A percentile compares a stretch with the other conserved stretches of the same genome.
These are phyloP conservation scores for Globisporangium echinulatum DNA, from an alignment of 352 stramenopile species.

Conservation along the genomic window DNA sequence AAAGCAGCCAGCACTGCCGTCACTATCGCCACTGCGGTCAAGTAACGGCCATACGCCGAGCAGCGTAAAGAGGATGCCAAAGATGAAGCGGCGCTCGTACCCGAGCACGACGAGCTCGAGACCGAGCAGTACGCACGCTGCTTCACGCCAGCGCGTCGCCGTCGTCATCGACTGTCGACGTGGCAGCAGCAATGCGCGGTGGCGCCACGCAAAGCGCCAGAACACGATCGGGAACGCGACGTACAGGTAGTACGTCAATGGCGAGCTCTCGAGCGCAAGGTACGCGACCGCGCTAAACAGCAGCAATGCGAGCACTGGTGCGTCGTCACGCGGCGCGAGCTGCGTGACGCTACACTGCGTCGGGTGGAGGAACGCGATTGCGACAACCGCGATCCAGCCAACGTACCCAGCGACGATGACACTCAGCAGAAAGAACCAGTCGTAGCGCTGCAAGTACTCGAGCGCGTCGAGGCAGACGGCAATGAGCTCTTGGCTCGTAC, in stretches of 20 bases:
- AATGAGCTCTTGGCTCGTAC: slow-evolving; percentile 58
- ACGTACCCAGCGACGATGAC: slow-evolving; percentile 75
- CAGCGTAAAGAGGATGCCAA: slow-evolving; percentile 54
- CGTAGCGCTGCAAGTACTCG: slow-evolving; percentile 78
- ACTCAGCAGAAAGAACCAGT: slow-evolving; percentile 75
- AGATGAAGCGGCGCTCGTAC: slow-evolving; percentile 60
- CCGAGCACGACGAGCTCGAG: slow-evolving; percentile 67
- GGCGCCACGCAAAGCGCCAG: slow-evolving; percentile 48
- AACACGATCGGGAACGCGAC: slow-evolving; percentile 61
- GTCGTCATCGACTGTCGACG: background rate
- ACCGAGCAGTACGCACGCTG: slow-evolving; percentile 33
- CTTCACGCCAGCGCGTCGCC: slow-evolving; percentile 17
- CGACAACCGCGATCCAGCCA: slow-evolving; percentile 66
- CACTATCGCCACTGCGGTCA: background rate
- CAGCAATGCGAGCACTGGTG: slow-evolving; percentile 18
- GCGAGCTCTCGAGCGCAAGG: slow-evolving; percentile 53
- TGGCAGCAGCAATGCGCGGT: slow-evolving; percentile 25
- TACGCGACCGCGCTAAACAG: slow-evolving; percentile 27
- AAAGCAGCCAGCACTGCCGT: too few relatives aligned
- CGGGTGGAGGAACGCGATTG: slow-evolving; percentile 49
- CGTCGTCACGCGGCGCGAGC: slow-evolving; percentile 9
- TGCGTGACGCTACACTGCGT: slow-evolving; percentile 21
- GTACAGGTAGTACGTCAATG: slow-evolving; percentile 78
- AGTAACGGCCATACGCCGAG: slow-evolving; percentile 44
- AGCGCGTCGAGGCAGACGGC: slow-evolving; percentile 66